Evolutionary conservation across 2,329 filamentous ascomycete genomes (phyloP).

Genomic region (Pseudocercospora fijiensis): DNA sequence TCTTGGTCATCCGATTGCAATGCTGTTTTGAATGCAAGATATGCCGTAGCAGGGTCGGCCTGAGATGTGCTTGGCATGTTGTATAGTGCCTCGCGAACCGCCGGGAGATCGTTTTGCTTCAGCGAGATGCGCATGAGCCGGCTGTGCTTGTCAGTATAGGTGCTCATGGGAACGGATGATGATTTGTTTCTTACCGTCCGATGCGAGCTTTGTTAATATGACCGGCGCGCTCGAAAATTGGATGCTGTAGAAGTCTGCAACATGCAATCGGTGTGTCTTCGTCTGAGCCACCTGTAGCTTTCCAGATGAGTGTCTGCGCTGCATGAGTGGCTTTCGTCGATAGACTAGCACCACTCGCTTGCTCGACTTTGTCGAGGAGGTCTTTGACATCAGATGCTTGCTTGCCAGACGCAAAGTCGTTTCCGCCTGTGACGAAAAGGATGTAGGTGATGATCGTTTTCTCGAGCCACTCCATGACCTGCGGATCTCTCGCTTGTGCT

Average conservation of each 20-base stretch:
- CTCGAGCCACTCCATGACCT: conserved; percentile 62
- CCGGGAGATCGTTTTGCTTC: conserved; percentile 54
- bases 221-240: conserved; percentile 64
- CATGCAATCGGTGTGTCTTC: conserved; percentile 46
- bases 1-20: conserved; percentile 39
- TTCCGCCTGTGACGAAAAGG: conserved; percentile 60
- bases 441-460: conserved; percentile 66
- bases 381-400: conserved; percentile 42
- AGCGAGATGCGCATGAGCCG: conserved; percentile 72
- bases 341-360: conserved; percentile 51
- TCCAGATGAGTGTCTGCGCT: conserved; percentile 76
- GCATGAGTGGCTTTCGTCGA: conserved; percentile 63
- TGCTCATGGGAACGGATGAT: no score
- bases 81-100: conserved; percentile 57
- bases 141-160: conserved; percentile 56
- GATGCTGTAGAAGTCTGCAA: conserved; percentile 69
- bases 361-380: conserved; percentile 50
- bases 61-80: conserved; percentile 52
- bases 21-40: conserved; percentile 35
- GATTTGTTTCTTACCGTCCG: conserved; percentile 60
- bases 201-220: conserved; percentile 64
- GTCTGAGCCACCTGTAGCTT: conserved; percentile 42
- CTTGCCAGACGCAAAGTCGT: conserved; percentile 27
- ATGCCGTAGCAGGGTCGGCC: conserved; percentile 31
- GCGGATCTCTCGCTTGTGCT: not conserved